Evolutionary conservation across 306 rosid species (phyloP).

Genomic region (Castanea crenata): DNA sequence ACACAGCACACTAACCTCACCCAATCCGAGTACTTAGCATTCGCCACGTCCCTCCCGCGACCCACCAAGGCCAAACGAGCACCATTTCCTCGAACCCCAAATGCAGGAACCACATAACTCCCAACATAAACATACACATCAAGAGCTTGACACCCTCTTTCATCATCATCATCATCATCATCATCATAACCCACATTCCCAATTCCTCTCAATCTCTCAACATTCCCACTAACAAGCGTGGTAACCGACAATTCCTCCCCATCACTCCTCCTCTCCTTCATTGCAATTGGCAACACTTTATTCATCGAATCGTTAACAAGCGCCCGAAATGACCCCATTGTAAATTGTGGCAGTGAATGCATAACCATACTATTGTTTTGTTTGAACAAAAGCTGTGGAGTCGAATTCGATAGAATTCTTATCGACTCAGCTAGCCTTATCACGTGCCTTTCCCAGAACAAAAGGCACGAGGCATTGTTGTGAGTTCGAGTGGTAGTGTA

Average conservation of each 20-base stretch:
- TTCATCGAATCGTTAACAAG: constrained; percentile 52
- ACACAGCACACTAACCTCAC: constrained; percentile 58
- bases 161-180: constrained; percentile 33
- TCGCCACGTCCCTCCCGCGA: constrained; percentile 61
- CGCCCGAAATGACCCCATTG: constrained; percentile 15
- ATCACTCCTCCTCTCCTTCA: constrained; percentile 43
- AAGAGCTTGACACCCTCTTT: constrained; percentile 27
- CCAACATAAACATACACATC: constrained; percentile 55
- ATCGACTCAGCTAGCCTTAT: constrained; percentile 68
- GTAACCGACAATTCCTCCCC: constrained; percentile 70
- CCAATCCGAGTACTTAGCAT: constrained; percentile 91
- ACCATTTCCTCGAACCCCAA: constrained; percentile 49
- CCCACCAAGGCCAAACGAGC: constrained; percentile 75
- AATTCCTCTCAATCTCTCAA: constrained; percentile 40
- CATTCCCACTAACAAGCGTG: constrained; percentile 57
- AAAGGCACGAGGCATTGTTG: constrained; percentile 56
- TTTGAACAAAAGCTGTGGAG: constrained; percentile 57
- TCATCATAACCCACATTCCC: constrained; percentile 4
- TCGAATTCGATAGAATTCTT: constrained; percentile 40
- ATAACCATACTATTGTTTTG: constrained; percentile 14
- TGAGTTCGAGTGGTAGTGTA: constrained; percentile 91
- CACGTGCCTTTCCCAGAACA: constrained; percentile 86
- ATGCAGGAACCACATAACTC: constrained; percentile 48
- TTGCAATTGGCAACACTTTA: constrained; percentile 51
- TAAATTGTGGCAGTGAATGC: constrained; percentile 16